Conservation (phyloP, 371 early-diverging fungal genomes). For the Mucor piriformis region DNA sequence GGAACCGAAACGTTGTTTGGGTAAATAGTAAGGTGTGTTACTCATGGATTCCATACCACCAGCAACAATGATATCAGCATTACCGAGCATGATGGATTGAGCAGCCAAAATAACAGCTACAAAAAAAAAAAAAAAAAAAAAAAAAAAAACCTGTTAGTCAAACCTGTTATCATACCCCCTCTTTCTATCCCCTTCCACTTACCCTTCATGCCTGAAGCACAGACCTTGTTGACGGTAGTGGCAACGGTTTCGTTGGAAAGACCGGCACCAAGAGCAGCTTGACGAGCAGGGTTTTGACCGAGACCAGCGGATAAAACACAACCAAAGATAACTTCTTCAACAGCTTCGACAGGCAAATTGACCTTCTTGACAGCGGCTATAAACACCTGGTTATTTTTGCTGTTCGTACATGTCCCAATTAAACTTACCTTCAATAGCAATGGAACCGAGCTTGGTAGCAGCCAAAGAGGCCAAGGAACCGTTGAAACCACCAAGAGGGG, state of each 20-base stretch:
- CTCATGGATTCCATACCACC: slow-evolving; percentile 98
- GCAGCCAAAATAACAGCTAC: slow-evolving; percentile 83
- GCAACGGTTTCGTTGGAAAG: slow-evolving; percentile 71
- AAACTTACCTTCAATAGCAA: slow-evolving; percentile 89
- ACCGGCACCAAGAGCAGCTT: slow-evolving; percentile 93
- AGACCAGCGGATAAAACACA: slow-evolving; percentile 85
- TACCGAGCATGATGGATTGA: slow-evolving; percentile 82
- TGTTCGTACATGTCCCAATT: too few species aligned
- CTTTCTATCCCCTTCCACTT: slow-evolving; percentile 18
- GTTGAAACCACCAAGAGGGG: slow-evolving; percentile 94
- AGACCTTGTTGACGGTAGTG: slow-evolving; percentile 98
- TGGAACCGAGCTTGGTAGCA: slow-evolving; percentile 87
- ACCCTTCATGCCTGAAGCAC: slow-evolving; percentile 96
- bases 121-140: neutral
- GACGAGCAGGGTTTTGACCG: slow-evolving; percentile 97
- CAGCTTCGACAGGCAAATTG: slow-evolving; percentile 66
- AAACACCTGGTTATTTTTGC: neutral
- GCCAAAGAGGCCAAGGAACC: slow-evolving; percentile 86
- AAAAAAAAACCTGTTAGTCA: slow-evolving; percentile 1
- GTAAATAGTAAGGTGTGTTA: slow-evolving; percentile 92
- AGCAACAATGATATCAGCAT: slow-evolving; percentile 84
- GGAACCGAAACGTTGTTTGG: slow-evolving; percentile 78
- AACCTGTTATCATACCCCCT: neutral
- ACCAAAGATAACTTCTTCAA: slow-evolving; percentile 88
- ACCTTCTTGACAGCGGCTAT: slow-evolving; percentile 76